phyloP scores from a whole-genome alignment of 179 eudicot genomes.

The Vitellaria paradoxa region DNA sequence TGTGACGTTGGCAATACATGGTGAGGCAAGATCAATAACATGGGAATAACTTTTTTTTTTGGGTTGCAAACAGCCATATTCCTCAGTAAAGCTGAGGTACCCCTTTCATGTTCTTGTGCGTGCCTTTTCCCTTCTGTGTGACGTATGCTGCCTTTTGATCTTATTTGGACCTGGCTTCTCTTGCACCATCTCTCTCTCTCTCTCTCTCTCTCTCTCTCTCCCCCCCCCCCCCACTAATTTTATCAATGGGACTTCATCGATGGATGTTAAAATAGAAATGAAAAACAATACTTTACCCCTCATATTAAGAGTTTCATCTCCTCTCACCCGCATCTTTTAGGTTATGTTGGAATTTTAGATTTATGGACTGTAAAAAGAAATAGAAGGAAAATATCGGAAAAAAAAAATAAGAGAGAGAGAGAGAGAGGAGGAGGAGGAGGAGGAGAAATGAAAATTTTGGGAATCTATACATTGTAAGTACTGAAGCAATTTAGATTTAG shows the following conservation, averaged over 20 bases:
- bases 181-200: constrained; percentile 3
- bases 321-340: too few species aligned
- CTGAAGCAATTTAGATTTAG: too few species aligned
- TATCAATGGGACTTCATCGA: too few species aligned
- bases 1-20: neutral
- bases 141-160: neutral
- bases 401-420: too few species aligned
- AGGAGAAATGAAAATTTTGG: too few species aligned
- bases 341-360: too few species aligned
- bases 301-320: too few species aligned
- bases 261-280: too few species aligned
- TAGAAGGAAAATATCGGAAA: neutral
- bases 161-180: neutral
- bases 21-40: neutral
- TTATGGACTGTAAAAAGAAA: too few species aligned
- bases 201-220: constrained; percentile 8
- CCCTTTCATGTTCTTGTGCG: neutral
- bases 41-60: constrained; percentile 1
- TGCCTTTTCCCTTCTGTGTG: neutral
- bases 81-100: constrained; percentile 13
- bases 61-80: constrained; percentile 18
- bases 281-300: too few species aligned
- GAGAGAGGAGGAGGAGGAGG: too few species aligned
- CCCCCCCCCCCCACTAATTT: neutral
- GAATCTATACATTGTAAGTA: too few species aligned